Evolutionary conservation across 225 moss, liverwort and hornwort species (phyloP).

Genomic region (Physcomitrium patens): DNA sequence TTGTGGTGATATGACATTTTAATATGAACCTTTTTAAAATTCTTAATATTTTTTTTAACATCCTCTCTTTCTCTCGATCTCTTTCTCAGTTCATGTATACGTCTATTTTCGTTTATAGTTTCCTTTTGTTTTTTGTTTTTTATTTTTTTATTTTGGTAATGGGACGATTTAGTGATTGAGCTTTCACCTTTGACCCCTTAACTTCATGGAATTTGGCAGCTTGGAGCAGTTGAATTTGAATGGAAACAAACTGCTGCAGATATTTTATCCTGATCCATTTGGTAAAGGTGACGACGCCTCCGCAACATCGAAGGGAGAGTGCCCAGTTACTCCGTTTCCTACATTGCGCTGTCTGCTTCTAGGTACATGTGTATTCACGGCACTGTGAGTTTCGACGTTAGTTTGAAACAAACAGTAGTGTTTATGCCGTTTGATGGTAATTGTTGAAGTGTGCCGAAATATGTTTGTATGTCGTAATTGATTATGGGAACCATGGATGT

Average conservation of each 20-base stretch:
- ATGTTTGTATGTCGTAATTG: neutral
- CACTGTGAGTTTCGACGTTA: neutral
- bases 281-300: slow-evolving; percentile 17
- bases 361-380: slow-evolving; percentile 49
- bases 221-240: slow-evolving; percentile 93
- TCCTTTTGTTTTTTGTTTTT: too few relatives aligned
- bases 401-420: neutral
- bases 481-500: slow-evolving; percentile 11
- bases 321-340: slow-evolving; percentile 43
- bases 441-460: slow-evolving; percentile 1
- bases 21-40: neutral
- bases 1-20: slow-evolving; percentile 15
- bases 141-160: neutral
- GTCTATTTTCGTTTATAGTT: too few relatives aligned
- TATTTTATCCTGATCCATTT: slow-evolving; percentile 57
- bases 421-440: neutral
- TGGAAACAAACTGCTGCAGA: slow-evolving; percentile 66
- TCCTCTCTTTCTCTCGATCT: too few relatives aligned
- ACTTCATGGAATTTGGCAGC: slow-evolving; percentile 47
- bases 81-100: too few relatives aligned
- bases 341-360: slow-evolving; percentile 75
- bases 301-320: slow-evolving; percentile 24
- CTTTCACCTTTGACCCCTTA: slow-evolving; percentile 20
- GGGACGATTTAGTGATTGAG: slow-evolving; percentile 13
- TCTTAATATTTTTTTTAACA: too few relatives aligned